Evolutionary conservation across 2,329 filamentous ascomycete genomes (phyloP).

Genomic region (Diaporthe helianthi): DNA sequence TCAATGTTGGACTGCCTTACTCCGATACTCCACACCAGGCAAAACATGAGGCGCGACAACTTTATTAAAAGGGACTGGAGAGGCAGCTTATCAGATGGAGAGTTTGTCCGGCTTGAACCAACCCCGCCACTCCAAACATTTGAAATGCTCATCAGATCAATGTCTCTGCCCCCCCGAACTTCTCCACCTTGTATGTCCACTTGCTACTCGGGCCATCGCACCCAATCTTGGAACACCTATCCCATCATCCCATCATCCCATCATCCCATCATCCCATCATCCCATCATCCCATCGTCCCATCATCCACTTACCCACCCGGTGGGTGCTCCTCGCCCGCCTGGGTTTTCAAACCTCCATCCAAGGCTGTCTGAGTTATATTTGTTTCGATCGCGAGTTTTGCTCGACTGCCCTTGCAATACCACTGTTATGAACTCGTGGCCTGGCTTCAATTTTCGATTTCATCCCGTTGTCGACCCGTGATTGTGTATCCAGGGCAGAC

Average conservation of each 20-base stretch:
- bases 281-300: too few species aligned
- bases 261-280: too few species aligned
- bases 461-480: too few species aligned
- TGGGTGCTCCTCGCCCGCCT: not conserved
- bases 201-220: conserved; percentile 9
- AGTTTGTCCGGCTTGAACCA: not conserved
- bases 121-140: conserved; percentile 12
- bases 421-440: not conserved
- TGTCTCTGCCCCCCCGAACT: not conserved
- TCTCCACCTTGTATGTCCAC: conserved; percentile 6
- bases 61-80: not conserved
- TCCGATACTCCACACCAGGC: too few species aligned
- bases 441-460: not conserved
- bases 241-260: too few species aligned
- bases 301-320: not conserved
- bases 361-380: conserved; percentile 3
- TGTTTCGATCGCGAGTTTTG: not conserved
- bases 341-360: not conserved
- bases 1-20: too few species aligned
- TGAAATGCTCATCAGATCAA: too few species aligned
- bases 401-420: not conserved
- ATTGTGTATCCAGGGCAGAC: not conserved
- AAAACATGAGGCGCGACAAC: too few species aligned
- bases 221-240: not conserved
- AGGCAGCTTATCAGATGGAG: conserved; percentile 6